Conservation (phyloP, 306 rosid species). For the Alnus rubra region DNA sequence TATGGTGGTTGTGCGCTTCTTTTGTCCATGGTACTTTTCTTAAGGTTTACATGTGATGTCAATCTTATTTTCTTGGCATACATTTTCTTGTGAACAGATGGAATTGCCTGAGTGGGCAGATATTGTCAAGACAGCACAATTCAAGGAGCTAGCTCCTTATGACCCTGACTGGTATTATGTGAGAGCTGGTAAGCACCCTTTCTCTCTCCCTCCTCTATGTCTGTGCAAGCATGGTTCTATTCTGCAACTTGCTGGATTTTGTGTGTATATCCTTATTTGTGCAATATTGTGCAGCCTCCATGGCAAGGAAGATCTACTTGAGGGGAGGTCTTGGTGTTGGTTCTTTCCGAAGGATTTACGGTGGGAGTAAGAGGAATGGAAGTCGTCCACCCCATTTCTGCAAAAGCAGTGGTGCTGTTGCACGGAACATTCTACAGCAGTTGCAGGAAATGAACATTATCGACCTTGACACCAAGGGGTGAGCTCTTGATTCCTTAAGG, state of each 20-base stretch:
- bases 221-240: neutral
- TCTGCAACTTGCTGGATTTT: neutral
- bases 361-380: slow-evolving; percentile 64
- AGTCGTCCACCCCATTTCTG: slow-evolving; percentile 70
- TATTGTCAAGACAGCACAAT: slow-evolving; percentile 56
- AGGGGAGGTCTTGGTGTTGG: slow-evolving; percentile 71
- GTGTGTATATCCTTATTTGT: neutral
- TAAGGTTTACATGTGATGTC: neutral
- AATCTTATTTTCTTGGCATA: neutral
- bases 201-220: neutral
- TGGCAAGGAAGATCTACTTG: slow-evolving; percentile 67
- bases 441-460: slow-evolving; percentile 39
- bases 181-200: slow-evolving; percentile 43
- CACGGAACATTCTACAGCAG: slow-evolving; percentile 54
- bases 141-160: slow-evolving; percentile 61
- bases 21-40: neutral
- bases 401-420: slow-evolving; percentile 59
- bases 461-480: slow-evolving; percentile 54
- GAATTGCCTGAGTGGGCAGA: slow-evolving; percentile 63
- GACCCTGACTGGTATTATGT: slow-evolving; percentile 62
- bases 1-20: neutral
- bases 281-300: slow-evolving; percentile 40
- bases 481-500: neutral
- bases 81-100: slow-evolving; percentile 24
- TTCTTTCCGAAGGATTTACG: slow-evolving; percentile 54